Evolutionary conservation across 129 eudicot species (phyloP).

Genomic region (Oenanthe sinensis): DNA sequence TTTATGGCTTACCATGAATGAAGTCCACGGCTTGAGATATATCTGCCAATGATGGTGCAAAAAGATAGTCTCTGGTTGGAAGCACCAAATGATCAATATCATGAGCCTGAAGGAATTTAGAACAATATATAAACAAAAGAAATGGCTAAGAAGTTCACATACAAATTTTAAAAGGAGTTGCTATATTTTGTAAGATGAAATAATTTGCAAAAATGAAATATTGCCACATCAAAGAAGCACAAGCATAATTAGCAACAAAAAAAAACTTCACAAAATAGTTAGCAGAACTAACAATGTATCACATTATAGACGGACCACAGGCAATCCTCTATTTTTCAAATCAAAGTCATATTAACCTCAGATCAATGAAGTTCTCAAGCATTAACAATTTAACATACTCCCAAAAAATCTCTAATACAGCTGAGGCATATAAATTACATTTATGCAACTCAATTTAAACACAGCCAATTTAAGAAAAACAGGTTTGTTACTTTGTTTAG

Average conservation of each 20-base stretch:
- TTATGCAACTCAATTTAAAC: background rate
- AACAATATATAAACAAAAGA: background rate
- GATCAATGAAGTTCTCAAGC: background rate
- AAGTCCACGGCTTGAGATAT: conserved; percentile 57
- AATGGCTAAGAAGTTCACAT: background rate
- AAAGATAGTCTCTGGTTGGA: conserved; percentile 78
- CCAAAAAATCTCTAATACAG: background rate
- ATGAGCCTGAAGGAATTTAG: conserved; percentile 30
- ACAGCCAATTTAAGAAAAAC: background rate
- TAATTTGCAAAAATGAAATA: background rate
- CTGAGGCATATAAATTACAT: background rate
- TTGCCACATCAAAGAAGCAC: background rate
- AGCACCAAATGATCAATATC: conserved; percentile 60
- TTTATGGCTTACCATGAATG: conserved; percentile 45
- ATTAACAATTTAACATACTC: background rate
- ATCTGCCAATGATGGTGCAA: conserved; percentile 62
- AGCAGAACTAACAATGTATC: background rate
- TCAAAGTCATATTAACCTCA: background rate
- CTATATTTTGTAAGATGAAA: background rate
- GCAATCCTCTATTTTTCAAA: background rate
- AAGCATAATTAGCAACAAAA: background rate
- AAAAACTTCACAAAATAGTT: background rate
- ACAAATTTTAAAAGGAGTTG: background rate
- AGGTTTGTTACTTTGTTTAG: background rate
- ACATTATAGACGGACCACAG: background rate